phyloP scores from a whole-genome alignment of 2,329 filamentous ascomycete species.

The Botrytis tulipae region DNA sequence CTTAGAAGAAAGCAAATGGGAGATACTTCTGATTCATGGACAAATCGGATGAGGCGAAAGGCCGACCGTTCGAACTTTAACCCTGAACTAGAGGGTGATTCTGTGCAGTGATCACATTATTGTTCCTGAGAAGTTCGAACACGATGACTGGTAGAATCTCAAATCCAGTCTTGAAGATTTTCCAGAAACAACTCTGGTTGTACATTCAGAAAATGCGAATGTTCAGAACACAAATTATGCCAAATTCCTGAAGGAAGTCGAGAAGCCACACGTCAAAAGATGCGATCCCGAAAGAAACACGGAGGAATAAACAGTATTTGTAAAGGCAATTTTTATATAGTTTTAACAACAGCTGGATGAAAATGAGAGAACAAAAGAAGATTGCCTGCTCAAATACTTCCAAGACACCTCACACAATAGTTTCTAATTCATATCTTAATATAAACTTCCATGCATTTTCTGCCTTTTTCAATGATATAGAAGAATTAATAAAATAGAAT shows the following conservation, averaged over 20 bases:
- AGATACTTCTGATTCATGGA: not conserved
- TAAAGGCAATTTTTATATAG: not conserved
- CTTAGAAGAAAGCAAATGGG: not conserved
- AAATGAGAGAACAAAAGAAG: not conserved
- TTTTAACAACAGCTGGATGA: not conserved
- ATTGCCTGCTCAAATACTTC: not conserved
- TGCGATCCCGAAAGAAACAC: not conserved
- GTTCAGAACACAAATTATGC: accelerated
- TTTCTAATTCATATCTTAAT: not conserved
- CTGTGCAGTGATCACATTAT: not conserved
- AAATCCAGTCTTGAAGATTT: not conserved
- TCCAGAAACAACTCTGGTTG: not conserved
- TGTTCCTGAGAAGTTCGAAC: not conserved
- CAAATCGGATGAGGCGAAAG: not conserved
- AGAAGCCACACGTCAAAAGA: not conserved
- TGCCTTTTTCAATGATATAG: too few species aligned
- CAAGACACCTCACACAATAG: not conserved
- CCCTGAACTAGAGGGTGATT: not conserved
- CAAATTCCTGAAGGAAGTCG: not conserved
- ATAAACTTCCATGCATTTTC: not conserved
- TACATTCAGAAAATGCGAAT: not conserved
- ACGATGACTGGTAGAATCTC: not conserved
- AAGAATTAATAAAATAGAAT: not conserved
- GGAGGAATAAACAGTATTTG: accelerated
- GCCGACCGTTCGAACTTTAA: not conserved